A percentile compares a stretch with the other conserved stretches of the same genome.
phyloP scores from a whole-genome alignment of 2,329 filamentous ascomycete species.

The Colletotrichum karsti region DNA sequence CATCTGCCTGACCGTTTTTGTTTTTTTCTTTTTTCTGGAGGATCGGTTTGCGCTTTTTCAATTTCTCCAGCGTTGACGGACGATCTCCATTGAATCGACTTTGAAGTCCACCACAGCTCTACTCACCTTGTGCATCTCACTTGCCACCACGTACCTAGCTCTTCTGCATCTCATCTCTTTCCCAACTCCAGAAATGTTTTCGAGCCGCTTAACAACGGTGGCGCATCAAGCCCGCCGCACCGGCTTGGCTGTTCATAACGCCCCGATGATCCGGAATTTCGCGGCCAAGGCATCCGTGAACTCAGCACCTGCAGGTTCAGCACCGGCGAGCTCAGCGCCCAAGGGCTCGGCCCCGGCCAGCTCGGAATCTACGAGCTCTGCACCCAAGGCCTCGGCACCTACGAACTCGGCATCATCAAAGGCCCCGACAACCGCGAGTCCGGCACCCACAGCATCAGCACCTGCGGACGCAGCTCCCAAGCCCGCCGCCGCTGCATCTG shows the following conservation, averaged over 20 bases:
- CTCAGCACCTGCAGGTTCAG: slow-evolving; percentile 13
- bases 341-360: too few relatives aligned
- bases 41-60: background rate
- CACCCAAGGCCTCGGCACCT: too few relatives aligned
- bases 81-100: background rate
- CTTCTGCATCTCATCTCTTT: background rate
- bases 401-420: too few relatives aligned
- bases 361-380: background rate
- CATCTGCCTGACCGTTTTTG: background rate
- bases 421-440: too few relatives aligned
- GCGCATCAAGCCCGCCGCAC: slow-evolving; percentile 26
- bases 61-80: background rate
- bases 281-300: slow-evolving; percentile 24
- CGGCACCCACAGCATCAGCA: too few relatives aligned
- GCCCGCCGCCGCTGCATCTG: background rate
- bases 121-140: background rate
- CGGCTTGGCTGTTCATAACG: background rate
- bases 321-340: background rate
- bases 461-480: too few relatives aligned
- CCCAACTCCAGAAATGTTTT: slow-evolving; percentile 31
- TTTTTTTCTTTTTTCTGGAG: too few relatives aligned
- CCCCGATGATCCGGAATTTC: slow-evolving; percentile 17
- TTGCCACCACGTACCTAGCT: background rate
- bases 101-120: background rate
- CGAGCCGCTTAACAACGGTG: slow-evolving; percentile 29